phyloP scores from a whole-genome alignment of 2,329 filamentous ascomycete genomes.

The Paecilomyces fulvus region DNA sequence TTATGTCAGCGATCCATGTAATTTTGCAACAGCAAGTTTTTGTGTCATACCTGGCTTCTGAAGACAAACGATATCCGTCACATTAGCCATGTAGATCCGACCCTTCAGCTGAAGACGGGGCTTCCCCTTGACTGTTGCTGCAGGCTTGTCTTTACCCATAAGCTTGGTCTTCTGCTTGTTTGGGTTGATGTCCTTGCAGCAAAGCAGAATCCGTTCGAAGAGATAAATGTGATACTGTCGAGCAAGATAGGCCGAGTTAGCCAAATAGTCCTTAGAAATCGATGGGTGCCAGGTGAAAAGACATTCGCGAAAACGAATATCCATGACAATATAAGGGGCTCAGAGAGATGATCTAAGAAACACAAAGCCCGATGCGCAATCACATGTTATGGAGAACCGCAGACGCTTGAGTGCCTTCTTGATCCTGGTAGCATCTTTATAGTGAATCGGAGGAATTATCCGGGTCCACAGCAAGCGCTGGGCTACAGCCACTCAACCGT shows the following conservation, averaged over 20 bases:
- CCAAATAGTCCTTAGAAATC: background rate
- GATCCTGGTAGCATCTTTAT: too few relatives aligned
- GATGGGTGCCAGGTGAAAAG: background rate
- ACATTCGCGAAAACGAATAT: too few relatives aligned
- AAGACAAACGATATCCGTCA: constrained; percentile 84
- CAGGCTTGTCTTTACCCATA: constrained; percentile 57
- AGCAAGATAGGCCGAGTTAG: constrained; percentile 6
- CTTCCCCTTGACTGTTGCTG: constrained; percentile 65
- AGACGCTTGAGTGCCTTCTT: too few relatives aligned
- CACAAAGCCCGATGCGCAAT: too few relatives aligned
- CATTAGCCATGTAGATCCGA: constrained; percentile 97
- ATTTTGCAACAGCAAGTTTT: background rate
- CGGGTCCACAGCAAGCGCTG: background rate
- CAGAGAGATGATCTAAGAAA: too few relatives aligned
- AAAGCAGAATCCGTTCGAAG: constrained; percentile 89
- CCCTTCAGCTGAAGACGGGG: constrained; percentile 80
- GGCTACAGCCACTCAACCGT: background rate
- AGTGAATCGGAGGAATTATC: background rate
- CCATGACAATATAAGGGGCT: too few relatives aligned
- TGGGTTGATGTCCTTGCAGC: constrained; percentile 88
- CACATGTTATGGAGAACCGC: too few relatives aligned
- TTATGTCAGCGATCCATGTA: constrained; percentile 2
- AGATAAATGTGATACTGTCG: constrained; percentile 90
- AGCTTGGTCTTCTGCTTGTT: constrained; percentile 67
- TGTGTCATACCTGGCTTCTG: constrained; percentile 67